Evolutionary conservation across 164 flowering plant genomes (phyloP), one percentile per base, ranked within the genome.

Genomic region (Kalanchoe fedtschenkoi): DNA sequence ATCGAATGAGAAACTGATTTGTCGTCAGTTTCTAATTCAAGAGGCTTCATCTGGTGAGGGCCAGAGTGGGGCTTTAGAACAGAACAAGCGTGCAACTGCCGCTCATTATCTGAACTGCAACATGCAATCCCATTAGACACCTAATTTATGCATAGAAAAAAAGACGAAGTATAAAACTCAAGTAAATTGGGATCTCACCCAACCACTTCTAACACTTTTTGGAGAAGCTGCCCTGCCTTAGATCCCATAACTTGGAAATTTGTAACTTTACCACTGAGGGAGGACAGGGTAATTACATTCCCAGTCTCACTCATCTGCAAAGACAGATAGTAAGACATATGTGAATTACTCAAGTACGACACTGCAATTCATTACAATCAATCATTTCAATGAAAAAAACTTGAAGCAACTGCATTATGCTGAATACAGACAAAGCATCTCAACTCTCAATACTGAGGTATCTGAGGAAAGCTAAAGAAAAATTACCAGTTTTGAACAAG

Each of bases 191-290:
- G 8, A 64, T 62, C 89, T 83, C 70, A 90, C 97, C 74, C 24
- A 26, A 73, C 57, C 42, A 72, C 65, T 58, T 67, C 70, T 58
- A 93, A 69, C 33, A 80, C 71, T 76, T 80, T 85, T 34, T 81
- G 78, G 76, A 90, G 85, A 72, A 85, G 74, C 53, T 87, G 68
- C 65, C 72, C 72, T 62, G 92, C 80, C 55, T 76, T 76, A 32
- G 69, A 66, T 67, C 97, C 97, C 74, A 90, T 67, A 8, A 90
- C 66, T 67, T 93, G 96, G 34, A 93, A 61, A 69, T 74, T 83
- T 59, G 77, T 92, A 60, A 93, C 81, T 68, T 84, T 75, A 41
- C 91, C 95, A 58, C 81, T 88, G 43, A 74, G 89, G 38, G 95
- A 84, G 60, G 70, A 68, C 67, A 91, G 85, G 29, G 66, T 69